Evolutionary conservation across 768 basidiomycete species (phyloP), one percentile per base, ranked within the genome.

Genomic region (Goffeauzyma gilvescens): DNA sequence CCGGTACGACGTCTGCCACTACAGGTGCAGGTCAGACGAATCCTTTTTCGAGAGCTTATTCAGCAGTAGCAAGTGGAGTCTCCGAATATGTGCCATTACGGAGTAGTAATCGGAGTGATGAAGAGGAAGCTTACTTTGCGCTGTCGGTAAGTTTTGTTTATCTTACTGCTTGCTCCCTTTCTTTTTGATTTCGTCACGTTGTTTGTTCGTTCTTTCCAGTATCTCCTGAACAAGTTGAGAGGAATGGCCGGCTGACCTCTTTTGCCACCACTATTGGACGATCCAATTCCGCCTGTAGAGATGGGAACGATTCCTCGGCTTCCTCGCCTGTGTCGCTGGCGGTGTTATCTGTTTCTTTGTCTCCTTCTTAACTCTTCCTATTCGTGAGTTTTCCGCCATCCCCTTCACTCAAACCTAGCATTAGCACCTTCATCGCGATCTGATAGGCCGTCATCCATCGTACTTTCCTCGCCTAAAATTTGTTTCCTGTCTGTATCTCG

Each of bases 261-360:
- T 30, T 24, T 27, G 31, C 39, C 13, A 21, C 32, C 38, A 23
- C 33, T 22, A 14, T 30, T 25, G 15, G 4, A 15, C 44, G 42
- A 32, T 33, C 34, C 27, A 5, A 44, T 22, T 17, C 15, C 9
- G 20, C 31, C 25, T 28, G 8, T 30, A 22, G 21, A 26, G 2
- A 9, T 12, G 8, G 13, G 22, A 20, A 44, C 89, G 86, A 52
- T 67, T 98, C 49, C 66, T 95, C 12, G 93, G 86, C 6, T 98
- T 98, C 61, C 74, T 81, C 32, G 80, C 74, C 23, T 95, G 87
- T 59, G 67, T 90, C 34, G 65, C 83, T 18, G 93, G 93, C 5
- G 90, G 87, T 1, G 76, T 76, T 14, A 82, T 86, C 2, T 98
- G 93, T 67, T 93, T 95, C 69, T 76, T 81, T 52, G 77, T 93